phyloP scores from a whole-genome alignment of 2,329 filamentous ascomycete species.

The Alternaria atra region DNA sequence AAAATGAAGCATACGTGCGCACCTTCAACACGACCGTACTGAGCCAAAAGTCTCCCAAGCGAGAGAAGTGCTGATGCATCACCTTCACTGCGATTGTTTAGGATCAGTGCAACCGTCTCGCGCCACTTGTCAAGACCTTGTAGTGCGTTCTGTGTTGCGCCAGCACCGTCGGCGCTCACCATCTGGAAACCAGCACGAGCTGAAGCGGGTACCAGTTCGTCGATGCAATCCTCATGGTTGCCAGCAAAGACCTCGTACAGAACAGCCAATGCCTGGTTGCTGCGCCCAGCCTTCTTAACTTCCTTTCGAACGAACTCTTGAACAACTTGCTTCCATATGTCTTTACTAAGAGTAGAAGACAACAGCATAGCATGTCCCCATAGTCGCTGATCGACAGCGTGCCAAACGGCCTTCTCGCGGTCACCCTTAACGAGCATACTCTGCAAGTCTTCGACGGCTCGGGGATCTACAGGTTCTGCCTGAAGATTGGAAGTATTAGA shows the following conservation, averaged over 20 bases:
- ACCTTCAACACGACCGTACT: conserved; percentile 89
- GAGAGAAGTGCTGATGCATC: conserved; percentile 81
- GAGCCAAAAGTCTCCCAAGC: conserved; percentile 80
- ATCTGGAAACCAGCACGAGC: conserved; percentile 92
- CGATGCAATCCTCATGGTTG: conserved; percentile 92
- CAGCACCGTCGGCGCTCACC: conserved; percentile 72
- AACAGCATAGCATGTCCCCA: conserved; percentile 98
- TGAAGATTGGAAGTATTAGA: conserved; percentile 44
- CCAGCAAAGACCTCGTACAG: conserved; percentile 94
- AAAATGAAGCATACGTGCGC: conserved; percentile 95
- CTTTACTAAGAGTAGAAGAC: conserved; percentile 76
- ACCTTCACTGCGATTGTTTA: conserved; percentile 85
- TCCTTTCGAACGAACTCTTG: conserved; percentile 97
- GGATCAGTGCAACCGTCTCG: conserved; percentile 83
- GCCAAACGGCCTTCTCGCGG: conserved; percentile 90
- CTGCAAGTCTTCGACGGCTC: conserved; percentile 75
- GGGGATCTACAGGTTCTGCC: conserved; percentile 74
- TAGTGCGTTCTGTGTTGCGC: conserved; percentile 73
- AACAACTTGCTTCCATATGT: conserved; percentile 88
- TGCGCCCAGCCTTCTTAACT: conserved; percentile 80
- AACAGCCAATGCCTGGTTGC: conserved; percentile 87
- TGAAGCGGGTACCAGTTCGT: conserved; percentile 92
- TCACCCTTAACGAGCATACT: conserved; percentile 80
- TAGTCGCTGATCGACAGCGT: conserved; percentile 87
- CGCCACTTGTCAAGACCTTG: conserved; percentile 93